phyloP scores from a whole-genome alignment of 495 filamentous ascomycete genomes.

The Lentithecium fluviatile region DNA sequence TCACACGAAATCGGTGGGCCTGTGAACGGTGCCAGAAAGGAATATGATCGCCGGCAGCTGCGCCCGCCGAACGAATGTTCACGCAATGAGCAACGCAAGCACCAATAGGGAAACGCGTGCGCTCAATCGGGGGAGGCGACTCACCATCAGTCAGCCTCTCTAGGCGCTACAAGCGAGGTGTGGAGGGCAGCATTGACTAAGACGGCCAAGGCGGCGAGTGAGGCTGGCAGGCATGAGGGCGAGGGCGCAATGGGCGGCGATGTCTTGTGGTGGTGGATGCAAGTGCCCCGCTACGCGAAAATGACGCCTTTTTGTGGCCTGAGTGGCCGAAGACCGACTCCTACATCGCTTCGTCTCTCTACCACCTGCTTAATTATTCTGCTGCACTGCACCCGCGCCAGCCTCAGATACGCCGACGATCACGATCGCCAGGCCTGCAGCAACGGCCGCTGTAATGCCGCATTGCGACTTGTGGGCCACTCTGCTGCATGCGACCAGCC shows the following conservation, averaged over 20 bases:
- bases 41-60: neutral
- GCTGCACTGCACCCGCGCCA: slow-evolving; percentile 1
- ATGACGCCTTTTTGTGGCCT: neutral
- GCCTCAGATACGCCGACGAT: neutral
- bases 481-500: slow-evolving; percentile 24
- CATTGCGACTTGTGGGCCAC: slow-evolving; percentile 5
- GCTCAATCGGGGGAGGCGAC: neutral
- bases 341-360: neutral
- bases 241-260: slow-evolving; percentile 1
- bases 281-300: neutral
- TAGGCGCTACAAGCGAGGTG: slow-evolving; percentile 20
- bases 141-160: slow-evolving; percentile 27
- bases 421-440: slow-evolving; percentile 15
- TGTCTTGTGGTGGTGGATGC: neutral
- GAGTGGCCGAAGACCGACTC: neutral
- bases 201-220: slow-evolving; percentile 19
- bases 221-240: slow-evolving; percentile 10
- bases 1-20: slow-evolving; percentile 1
- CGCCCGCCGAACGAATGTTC: slow-evolving; percentile 27
- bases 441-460: neutral
- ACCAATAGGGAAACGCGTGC: slow-evolving; percentile 8
- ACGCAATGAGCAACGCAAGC: slow-evolving; percentile 22
- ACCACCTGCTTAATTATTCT: neutral
- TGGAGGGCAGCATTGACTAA: slow-evolving; percentile 21
- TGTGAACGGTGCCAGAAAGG: neutral